phyloP scores from a whole-genome alignment of 306 rosid species.

The Abrus precatorius region DNA sequence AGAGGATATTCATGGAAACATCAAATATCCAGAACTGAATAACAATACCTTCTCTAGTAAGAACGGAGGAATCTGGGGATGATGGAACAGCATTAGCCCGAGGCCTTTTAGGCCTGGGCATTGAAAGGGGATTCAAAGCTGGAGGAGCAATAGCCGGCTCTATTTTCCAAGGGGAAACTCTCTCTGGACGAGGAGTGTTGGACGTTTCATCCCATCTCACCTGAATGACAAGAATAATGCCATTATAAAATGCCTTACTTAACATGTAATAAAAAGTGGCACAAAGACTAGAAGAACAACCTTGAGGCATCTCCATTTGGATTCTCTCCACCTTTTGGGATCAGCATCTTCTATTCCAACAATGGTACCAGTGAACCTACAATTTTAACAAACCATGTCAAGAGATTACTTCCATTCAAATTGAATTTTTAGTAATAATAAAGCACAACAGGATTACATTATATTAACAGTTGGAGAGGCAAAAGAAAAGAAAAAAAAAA shows the following conservation, averaged over 20 bases:
- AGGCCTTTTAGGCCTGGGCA: slow-evolving; percentile 80
- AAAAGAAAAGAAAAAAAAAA: neutral
- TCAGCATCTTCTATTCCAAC: slow-evolving; percentile 87
- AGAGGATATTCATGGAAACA: neutral
- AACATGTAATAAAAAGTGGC: slow-evolving; percentile 8
- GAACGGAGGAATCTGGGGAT: slow-evolving; percentile 84
- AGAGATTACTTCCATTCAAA: neutral
- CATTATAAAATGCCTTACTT: slow-evolving; percentile 22
- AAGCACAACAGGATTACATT: neutral
- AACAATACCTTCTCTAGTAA: slow-evolving; percentile 73
- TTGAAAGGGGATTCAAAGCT: slow-evolving; percentile 77
- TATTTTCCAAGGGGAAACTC: slow-evolving; percentile 95
- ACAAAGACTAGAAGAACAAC: slow-evolving; percentile 53
- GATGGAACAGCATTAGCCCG: slow-evolving; percentile 70
- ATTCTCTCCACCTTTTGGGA: slow-evolving; percentile 70
- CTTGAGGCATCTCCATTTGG: slow-evolving; percentile 96
- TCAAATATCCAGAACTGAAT: slow-evolving; percentile 4
- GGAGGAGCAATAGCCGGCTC: slow-evolving; percentile 95
- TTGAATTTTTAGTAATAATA: neutral
- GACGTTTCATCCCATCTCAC: slow-evolving; percentile 97
- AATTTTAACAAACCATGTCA: slow-evolving; percentile 14
- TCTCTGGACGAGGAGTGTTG: slow-evolving; percentile 82
- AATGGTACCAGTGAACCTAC: slow-evolving; percentile 88
- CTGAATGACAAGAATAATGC: slow-evolving; percentile 50
- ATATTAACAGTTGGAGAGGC: neutral